Percentiles rank a stretch among this genome's conserved stretches.
These are phyloP conservation scores for Euphorbia schlechtendalii DNA, from an alignment of 441 rosid genomes.

Conservation along the genomic window DNA sequence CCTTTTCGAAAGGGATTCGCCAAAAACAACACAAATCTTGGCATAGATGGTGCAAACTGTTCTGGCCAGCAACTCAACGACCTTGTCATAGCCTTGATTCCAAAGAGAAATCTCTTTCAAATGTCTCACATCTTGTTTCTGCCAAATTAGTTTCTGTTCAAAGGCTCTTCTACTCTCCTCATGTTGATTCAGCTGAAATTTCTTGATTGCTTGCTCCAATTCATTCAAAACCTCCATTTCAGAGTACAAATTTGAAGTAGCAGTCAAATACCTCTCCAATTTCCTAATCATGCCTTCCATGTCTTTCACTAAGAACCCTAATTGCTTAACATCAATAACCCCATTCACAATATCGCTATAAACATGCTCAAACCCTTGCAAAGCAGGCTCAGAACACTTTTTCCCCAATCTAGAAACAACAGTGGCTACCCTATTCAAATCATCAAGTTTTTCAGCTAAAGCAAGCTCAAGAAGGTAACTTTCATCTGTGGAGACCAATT, in stretches of 20 bases:
- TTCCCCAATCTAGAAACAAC: conserved; percentile 85
- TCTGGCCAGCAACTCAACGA: conserved; percentile 83
- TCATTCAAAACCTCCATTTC: conserved; percentile 90
- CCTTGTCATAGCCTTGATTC: conserved; percentile 85
- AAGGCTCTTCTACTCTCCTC: conserved; percentile 78
- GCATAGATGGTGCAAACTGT: conserved; percentile 81
- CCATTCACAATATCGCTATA: conserved; percentile 69
- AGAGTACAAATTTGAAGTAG: conserved; percentile 63
- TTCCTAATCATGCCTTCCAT: conserved; percentile 90
- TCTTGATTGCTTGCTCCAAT: conserved; percentile 71
- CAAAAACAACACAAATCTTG: conserved; percentile 63
- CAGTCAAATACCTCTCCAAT: conserved; percentile 80
- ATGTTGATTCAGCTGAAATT: conserved; percentile 72
- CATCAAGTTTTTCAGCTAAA: conserved; percentile 83
- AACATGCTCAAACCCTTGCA: conserved; percentile 95
- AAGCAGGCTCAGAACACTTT: conserved; percentile 77
- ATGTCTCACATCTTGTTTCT: conserved; percentile 84
- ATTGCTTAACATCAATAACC: conserved; percentile 67
- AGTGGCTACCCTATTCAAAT: conserved; percentile 53
- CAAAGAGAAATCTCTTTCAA: conserved; percentile 80
- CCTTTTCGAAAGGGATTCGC: conserved; percentile 42
- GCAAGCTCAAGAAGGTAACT: conserved; percentile 59
- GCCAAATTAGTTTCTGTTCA: conserved; percentile 92
- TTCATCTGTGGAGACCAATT: conserved; percentile 64
- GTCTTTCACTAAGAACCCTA: conserved; percentile 85